These are phyloP conservation scores for Cenchrus americanus DNA, from an alignment of 176 grass and related monocot species.

Conservation along the genomic window DNA sequence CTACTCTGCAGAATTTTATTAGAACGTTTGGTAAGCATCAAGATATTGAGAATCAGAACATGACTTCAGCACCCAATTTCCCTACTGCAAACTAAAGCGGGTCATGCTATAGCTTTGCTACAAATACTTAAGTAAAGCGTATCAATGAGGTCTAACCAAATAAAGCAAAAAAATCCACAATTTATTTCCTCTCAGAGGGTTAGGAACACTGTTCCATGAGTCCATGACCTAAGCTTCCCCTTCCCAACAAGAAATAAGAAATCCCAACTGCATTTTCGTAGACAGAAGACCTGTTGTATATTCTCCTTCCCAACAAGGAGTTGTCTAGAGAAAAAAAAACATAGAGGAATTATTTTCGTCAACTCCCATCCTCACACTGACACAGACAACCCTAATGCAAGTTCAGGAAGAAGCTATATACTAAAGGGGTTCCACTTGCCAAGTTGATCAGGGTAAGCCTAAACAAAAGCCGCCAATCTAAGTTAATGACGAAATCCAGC, in stretches of 20 bases:
- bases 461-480: slow-evolving; percentile 29
- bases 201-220: neutral
- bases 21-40: slow-evolving; percentile 33
- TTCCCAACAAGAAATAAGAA: neutral
- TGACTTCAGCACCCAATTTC: slow-evolving; percentile 34
- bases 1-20: slow-evolving; percentile 27
- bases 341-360: neutral
- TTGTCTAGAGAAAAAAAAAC: neutral
- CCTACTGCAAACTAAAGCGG: neutral
- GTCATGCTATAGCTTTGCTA: slow-evolving; percentile 2
- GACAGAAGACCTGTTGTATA: neutral
- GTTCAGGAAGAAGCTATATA: neutral
- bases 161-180: neutral
- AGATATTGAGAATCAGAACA: slow-evolving; percentile 38
- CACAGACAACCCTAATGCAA: neutral
- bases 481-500: slow-evolving; percentile 16
- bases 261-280: neutral
- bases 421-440: slow-evolving; percentile 27
- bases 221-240: neutral
- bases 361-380: slow-evolving; percentile 25
- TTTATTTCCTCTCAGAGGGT: slow-evolving; percentile 17
- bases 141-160: neutral
- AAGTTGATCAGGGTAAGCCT: slow-evolving; percentile 39
- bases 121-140: neutral
- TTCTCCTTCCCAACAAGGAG: neutral